A percentile compares a stretch with the other conserved stretches of the same genome.
These are phyloP conservation scores for Cyberlindnera americana DNA, from an alignment of 805 yeast genomes.

Conservation along the genomic window DNA sequence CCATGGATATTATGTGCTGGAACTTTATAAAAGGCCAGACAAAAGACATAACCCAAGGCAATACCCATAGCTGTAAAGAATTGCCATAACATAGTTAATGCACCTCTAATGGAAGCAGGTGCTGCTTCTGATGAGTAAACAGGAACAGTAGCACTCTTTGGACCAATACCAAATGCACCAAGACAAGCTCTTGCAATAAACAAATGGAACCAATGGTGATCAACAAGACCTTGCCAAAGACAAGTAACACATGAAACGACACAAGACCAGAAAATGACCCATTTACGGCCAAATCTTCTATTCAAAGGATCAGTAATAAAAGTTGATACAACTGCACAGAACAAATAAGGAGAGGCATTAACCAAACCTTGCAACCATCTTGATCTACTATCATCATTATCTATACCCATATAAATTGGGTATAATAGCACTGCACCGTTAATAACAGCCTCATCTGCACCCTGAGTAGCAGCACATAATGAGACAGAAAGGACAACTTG, in stretches of 20 bases:
- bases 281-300: conserved; percentile 55
- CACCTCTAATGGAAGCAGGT: conserved; percentile 61
- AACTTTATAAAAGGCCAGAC: conserved; percentile 58
- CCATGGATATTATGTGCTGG: conserved; percentile 33
- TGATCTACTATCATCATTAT: conserved; percentile 41
- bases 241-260: conserved; percentile 56
- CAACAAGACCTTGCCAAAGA: conserved; percentile 63
- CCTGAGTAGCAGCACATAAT: conserved; percentile 75
- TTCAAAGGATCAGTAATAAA: conserved; percentile 64
- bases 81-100: conserved; percentile 73
- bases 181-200: conserved; percentile 62
- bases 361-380: conserved; percentile 60
- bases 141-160: conserved; percentile 73
- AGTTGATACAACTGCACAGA: conserved; percentile 57
- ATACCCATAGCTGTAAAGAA: conserved; percentile 73
- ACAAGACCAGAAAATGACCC: conserved; percentile 65
- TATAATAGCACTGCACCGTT: conserved; percentile 69
- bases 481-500: conserved; percentile 64
- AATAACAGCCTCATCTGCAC: conserved; percentile 76
- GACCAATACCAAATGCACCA: conserved; percentile 65
- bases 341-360: conserved; percentile 68
- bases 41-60: conserved; percentile 65
- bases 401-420: conserved; percentile 53
- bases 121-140: conserved; percentile 67
- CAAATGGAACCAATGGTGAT: conserved; percentile 60